Base-by-base conservation (phyloP, 2,329 filamentous ascomycete species). In the Aspergillus sp. region DNA sequence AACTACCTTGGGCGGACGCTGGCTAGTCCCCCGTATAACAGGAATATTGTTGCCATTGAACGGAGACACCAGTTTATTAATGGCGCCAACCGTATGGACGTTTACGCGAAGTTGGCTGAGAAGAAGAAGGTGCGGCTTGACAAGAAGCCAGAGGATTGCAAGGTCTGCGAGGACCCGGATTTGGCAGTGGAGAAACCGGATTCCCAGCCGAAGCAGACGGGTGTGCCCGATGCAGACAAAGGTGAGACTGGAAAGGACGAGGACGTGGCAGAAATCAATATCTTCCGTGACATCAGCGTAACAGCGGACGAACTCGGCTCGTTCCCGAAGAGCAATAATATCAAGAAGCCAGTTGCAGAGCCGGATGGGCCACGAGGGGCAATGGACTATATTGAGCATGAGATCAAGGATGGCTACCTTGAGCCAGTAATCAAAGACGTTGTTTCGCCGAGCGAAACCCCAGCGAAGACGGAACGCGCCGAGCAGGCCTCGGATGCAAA, bases 1-100 rank as follows among this genome's bases (percentile, higher is more conserved):
- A 98, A 97, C 70, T 99, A 99, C 69, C 86, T 99, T 3, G 93
- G 95, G 1, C 84, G 95, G 46, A 90, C 91, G 1, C 80, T 99
- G 57, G 93, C 93, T 14, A 91, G 89, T 61, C 82, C 87, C 54
- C 92, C 93, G 0, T 96, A 96, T 76, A 90, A 93, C 68, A 87
- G 88, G 67, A 86, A 92, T 64, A 89, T 98, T 44, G 86, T 98
- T 55, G 95, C 93, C 1, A 91, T 99, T 35, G 95, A 99, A 75
- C 90, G 91, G 58, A 87, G 88, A 62, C 87, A 90, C 67, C 86
- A 89, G 66, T 97, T 97, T 68, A 96, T 98, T 60, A 84, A 85
- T 21, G 91, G 91, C 8, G 93, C 95, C 4, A 90, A 87, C 72
- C 85, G 84, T 15, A 90, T 96, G 70, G 95, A 99, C 76, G 80